These are phyloP conservation scores for Bocquillonia castaneifolia DNA, from an alignment of 441 rosid species.

Conservation along the genomic window DNA sequence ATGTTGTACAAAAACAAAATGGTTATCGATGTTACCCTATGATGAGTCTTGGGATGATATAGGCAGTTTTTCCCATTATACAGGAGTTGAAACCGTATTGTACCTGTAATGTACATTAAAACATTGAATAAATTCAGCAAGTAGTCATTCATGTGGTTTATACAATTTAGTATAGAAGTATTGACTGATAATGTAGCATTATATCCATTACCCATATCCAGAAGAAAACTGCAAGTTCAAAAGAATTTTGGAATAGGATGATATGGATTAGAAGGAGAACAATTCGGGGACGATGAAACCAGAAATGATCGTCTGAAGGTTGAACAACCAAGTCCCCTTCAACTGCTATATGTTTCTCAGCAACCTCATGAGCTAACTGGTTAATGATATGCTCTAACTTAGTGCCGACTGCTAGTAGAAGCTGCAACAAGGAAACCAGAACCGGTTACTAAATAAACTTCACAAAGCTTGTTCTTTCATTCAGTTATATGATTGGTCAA, in stretches of 20 bases:
- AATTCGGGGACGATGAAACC: slow-evolving; percentile 52
- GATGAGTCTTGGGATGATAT: slow-evolving; percentile 56
- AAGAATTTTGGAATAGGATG: slow-evolving; percentile 75
- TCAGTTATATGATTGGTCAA: not conserved
- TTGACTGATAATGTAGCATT: too few relatives aligned
- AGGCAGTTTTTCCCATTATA: slow-evolving; percentile 61
- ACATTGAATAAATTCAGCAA: not conserved
- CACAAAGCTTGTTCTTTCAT: not conserved
- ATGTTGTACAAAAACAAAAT: not conserved
- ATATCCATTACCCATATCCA: slow-evolving; percentile 50
- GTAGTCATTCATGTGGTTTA: not conserved
- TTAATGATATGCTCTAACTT: slow-evolving; percentile 71
- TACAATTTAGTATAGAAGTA: not conserved
- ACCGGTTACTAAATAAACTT: not conserved
- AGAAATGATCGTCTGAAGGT: slow-evolving; percentile 73
- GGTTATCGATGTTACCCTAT: slow-evolving; percentile 49
- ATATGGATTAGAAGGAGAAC: slow-evolving; percentile 62
- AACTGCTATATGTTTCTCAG: slow-evolving; percentile 64
- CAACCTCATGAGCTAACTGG: slow-evolving; percentile 71
- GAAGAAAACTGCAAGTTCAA: slow-evolving; percentile 67
- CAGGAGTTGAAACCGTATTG: slow-evolving; percentile 68
- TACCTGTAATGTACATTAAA: slow-evolving; percentile 35
- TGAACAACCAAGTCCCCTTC: slow-evolving; percentile 66
- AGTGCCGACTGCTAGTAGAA: slow-evolving; percentile 76
- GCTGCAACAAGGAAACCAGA: slow-evolving; percentile 32